These are phyloP conservation scores for Phlebiopsis gigantea DNA, from an alignment of 768 basidiomycete species.

Conservation along the genomic window DNA sequence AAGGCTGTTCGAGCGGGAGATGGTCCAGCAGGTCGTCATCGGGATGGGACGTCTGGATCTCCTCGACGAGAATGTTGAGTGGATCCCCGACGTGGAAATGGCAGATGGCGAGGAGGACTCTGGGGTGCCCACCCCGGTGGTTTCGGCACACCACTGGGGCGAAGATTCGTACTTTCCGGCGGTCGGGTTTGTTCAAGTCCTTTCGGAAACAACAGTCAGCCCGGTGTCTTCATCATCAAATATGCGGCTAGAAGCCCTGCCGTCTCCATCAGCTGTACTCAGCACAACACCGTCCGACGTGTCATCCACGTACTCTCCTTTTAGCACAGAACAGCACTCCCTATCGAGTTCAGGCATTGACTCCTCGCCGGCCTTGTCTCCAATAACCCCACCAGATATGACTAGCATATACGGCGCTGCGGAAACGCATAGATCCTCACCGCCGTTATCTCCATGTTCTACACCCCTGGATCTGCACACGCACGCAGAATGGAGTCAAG, in stretches of 20 bases:
- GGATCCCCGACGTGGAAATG: not conserved
- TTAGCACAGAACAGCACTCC: too few species aligned
- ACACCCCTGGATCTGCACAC: not conserved
- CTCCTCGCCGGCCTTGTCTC: slow-evolving; percentile 9
- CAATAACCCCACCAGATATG: not conserved
- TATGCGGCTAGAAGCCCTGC: not conserved
- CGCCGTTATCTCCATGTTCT: not conserved
- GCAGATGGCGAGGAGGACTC: too few species aligned
- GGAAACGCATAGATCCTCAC: not conserved
- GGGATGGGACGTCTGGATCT: slow-evolving; percentile 75
- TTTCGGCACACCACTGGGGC: not conserved
- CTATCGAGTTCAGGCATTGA: not conserved
- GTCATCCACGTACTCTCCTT: slow-evolving; percentile 1
- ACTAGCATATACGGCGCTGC: not conserved
- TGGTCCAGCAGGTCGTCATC: slow-evolving; percentile 82
- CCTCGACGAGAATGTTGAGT: slow-evolving; percentile 15
- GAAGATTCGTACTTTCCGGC: slow-evolving; percentile 14
- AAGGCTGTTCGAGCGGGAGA: slow-evolving; percentile 69
- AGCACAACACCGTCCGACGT: slow-evolving; percentile 6
- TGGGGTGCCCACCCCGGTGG: slow-evolving; percentile 15
- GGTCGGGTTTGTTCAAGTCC: not conserved
- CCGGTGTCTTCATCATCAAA: not conserved
- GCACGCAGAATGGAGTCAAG: not conserved
- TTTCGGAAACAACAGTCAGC: not conserved
- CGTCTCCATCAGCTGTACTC: slow-evolving; percentile 6